Base-by-base conservation (phyloP, 2,329 filamentous ascomycete species). In the Penicillium sp. region DNA sequence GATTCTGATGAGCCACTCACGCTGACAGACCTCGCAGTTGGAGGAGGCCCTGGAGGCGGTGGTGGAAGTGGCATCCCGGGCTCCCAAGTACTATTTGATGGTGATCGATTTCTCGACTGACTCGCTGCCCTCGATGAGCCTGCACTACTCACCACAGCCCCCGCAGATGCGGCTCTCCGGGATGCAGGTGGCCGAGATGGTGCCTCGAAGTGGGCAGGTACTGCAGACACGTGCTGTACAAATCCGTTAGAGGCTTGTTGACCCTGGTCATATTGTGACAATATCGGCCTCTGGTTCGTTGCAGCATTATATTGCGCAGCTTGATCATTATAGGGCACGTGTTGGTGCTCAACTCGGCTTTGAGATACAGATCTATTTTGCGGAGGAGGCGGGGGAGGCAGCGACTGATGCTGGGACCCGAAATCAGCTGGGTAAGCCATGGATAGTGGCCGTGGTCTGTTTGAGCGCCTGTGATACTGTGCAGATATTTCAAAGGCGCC, bases 1-100 rank as follows among this genome's bases (percentile, higher is more conserved):
- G 62, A 54, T 30, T 71, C 71, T 1, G 67, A 67, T 40, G 68
- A 59, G 11, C 67, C 71, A 56, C 67, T 71, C 23, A 70, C 69
- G 55, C 74, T 77, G 34, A 72, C 69, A n/a, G 74, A 74, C 47
- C 73, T 70, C 23, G 65, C 60, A 38, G 66, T 59, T 4, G 76
- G 76, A 16, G 76, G 76, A 23, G 76, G 76, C 1, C 76, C 75
- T 32, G 76, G 76, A 47, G 76, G 76, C 9, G 76, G 76, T 34
- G 76, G 76, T 27, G 76, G 76, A 30, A 79, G 69, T 27, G 76
- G 75, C 75, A 78, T 77, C 18, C 76, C 76, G 18, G 73, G 73
- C 44, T 67, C 70, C 76, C 76, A 78, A 45, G 69, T 67, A 58
- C 58, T 62, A 42, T 63, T 65, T 36, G 67, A 67, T 9, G 70